Percentiles rank a stretch among this genome's conserved stretches.
Evolutionary conservation across 192 early-diverging fungal species (phyloP).

Genomic region (Fimicolochytrium jonesii): DNA sequence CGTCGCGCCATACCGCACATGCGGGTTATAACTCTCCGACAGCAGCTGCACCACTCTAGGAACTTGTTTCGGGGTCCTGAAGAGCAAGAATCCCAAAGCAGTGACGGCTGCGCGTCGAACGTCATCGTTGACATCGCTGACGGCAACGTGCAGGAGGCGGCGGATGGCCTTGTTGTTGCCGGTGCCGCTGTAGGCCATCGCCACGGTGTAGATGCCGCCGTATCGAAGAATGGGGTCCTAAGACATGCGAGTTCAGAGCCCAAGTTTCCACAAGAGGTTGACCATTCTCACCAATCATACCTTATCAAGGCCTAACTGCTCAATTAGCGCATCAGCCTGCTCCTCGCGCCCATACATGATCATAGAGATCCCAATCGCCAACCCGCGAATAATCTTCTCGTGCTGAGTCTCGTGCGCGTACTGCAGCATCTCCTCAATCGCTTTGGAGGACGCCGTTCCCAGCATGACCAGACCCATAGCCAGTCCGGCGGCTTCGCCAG

Average conservation of each 20-base stretch:
- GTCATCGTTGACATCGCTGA: slow-evolving; percentile 98
- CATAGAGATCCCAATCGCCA: slow-evolving; percentile 89
- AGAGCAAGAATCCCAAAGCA: slow-evolving; percentile 90
- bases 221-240: slow-evolving; percentile 90
- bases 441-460: slow-evolving; percentile 75
- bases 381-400: slow-evolving; percentile 98
- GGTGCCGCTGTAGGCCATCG: slow-evolving; percentile 97
- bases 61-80: slow-evolving; percentile 90
- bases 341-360: slow-evolving; percentile 98
- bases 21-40: slow-evolving; percentile 97
- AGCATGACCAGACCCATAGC: slow-evolving; percentile 98
- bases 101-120: slow-evolving; percentile 99
- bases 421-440: slow-evolving; percentile 91
- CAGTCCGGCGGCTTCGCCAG: slow-evolving; percentile 93
- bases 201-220: slow-evolving; percentile 94
- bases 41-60: slow-evolving; percentile 97
- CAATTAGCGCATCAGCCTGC: slow-evolving; percentile 86
- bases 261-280: too few species aligned
- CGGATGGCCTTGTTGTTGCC: slow-evolving; percentile 96
- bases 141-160: slow-evolving; percentile 92
- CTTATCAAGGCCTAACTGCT: slow-evolving; percentile 81
- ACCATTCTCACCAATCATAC: too few species aligned
- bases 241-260: too few species aligned
- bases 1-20: slow-evolving; percentile 95
- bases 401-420: slow-evolving; percentile 99